These are phyloP conservation scores for Scenedesmus sp. DNA, from an alignment of 163 green algal species.

Conservation along the genomic window DNA sequence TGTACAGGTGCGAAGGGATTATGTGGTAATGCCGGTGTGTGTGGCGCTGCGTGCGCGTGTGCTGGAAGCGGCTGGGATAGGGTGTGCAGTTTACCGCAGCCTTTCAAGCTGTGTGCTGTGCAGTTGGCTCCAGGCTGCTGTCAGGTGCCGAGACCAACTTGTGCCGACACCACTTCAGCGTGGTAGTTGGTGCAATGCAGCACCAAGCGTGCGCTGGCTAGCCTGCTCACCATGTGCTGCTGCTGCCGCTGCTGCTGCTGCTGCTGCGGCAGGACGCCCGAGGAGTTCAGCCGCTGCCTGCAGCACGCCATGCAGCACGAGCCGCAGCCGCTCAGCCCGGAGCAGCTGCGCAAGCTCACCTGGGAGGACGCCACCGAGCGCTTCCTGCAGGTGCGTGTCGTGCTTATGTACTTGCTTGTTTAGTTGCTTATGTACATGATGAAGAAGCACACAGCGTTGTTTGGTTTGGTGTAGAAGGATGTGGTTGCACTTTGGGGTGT, in stretches of 20 bases:
- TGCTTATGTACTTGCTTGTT: neutral
- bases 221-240: neutral
- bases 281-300: constrained; percentile 90
- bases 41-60: neutral
- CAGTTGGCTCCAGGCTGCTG: too few species aligned
- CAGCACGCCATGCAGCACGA: constrained; percentile 77
- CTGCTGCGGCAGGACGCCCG: constrained; percentile 51
- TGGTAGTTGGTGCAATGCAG: too few species aligned
- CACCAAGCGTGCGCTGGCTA: neutral
- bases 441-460: too few species aligned
- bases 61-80: too few species aligned
- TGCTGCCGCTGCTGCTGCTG: constrained; percentile 1
- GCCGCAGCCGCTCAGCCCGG: constrained; percentile 79
- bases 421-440: neutral
- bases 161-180: too few species aligned
- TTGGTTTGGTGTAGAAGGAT: too few species aligned
- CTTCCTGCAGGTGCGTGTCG: constrained; percentile 75
- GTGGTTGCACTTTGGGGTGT: too few species aligned
- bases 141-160: too few species aligned
- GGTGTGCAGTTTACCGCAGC: too few species aligned
- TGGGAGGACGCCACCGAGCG: constrained; percentile 91
- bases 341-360: constrained; percentile 87
- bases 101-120: too few species aligned
- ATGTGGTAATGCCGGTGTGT: neutral
- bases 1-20: constrained; percentile 76